A percentile compares a stretch with the other conserved stretches of the same genome.
phyloP scores from a whole-genome alignment of 345 rosid genomes.

The Arabis alpina region DNA sequence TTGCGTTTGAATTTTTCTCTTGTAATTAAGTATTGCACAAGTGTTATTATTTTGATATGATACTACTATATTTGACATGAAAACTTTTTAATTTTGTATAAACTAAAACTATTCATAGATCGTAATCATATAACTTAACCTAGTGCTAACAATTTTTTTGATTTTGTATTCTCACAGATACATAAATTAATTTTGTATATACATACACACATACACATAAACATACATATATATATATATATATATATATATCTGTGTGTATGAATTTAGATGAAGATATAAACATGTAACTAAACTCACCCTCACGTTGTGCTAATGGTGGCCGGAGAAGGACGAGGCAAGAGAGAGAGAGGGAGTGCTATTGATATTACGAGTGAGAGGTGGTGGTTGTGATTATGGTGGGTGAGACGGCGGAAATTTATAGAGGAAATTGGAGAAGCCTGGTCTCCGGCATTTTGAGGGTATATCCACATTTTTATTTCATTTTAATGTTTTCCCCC shows the following conservation, averaged over 20 bases:
- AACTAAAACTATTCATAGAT: neutral
- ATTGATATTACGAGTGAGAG: neutral
- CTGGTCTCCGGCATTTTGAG: conserved; percentile 26
- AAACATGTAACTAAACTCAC: conserved; percentile 25
- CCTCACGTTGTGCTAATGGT: conserved; percentile 17
- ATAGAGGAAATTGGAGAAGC: conserved; percentile 22
- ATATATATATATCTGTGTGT: too few relatives aligned
- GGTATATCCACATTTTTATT: conserved; percentile 34
- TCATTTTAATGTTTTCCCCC: neutral
- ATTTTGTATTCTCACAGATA: too few relatives aligned
- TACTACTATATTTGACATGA: neutral
- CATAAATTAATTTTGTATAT: too few relatives aligned
- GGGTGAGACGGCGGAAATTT: neutral
- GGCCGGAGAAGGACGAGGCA: neutral
- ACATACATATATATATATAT: too few relatives aligned
- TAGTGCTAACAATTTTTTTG: too few relatives aligned
- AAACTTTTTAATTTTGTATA: neutral
- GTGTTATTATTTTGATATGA: too few relatives aligned
- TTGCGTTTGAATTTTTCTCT: too few relatives aligned
- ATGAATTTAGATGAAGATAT: neutral
- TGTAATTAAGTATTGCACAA: too few relatives aligned
- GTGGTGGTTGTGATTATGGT: neutral
- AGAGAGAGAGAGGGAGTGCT: neutral
- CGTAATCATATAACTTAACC: neutral
- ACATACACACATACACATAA: too few relatives aligned